phyloP scores from a whole-genome alignment of 305 asterid species.

The Solanum aculeatissimum region DNA sequence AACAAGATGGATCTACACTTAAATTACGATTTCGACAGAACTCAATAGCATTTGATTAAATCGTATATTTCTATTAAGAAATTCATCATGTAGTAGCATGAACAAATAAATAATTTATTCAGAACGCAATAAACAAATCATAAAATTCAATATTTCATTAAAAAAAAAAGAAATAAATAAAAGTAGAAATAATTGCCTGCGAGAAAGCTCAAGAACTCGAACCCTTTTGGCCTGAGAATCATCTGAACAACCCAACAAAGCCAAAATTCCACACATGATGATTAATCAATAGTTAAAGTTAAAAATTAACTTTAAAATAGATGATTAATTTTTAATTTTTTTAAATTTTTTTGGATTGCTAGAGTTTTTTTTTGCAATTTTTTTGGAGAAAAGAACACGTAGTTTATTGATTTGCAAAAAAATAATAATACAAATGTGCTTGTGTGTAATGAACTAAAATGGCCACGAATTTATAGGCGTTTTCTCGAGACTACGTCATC shows the following conservation, averaged over 20 bases:
- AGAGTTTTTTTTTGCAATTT: neutral
- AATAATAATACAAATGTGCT: neutral
- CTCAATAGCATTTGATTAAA: neutral
- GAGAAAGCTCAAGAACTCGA: slow-evolving; percentile 99
- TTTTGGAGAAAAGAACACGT: neutral
- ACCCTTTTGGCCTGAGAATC: slow-evolving; percentile 90
- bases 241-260: slow-evolving; percentile 88
- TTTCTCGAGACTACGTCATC: neutral
- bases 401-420: neutral
- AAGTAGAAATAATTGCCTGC: slow-evolving; percentile 38
- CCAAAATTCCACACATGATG: slow-evolving; percentile 91
- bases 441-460: neutral
- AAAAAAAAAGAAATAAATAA: neutral
- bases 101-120: neutral
- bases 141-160: neutral
- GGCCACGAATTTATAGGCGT: slow-evolving; percentile 15
- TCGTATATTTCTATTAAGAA: neutral
- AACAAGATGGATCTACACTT: neutral
- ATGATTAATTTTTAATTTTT: neutral
- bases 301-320: neutral
- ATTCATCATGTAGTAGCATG: too few relatives aligned
- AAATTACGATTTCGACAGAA: neutral
- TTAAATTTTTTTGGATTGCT: neutral
- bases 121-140: too few relatives aligned
- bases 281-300: neutral